A percentile compares a stretch with the other conserved stretches of the same genome.
phyloP scores from a whole-genome alignment of 495 filamentous ascomycete genomes.

The Lasiosphaeris hirsuta region DNA sequence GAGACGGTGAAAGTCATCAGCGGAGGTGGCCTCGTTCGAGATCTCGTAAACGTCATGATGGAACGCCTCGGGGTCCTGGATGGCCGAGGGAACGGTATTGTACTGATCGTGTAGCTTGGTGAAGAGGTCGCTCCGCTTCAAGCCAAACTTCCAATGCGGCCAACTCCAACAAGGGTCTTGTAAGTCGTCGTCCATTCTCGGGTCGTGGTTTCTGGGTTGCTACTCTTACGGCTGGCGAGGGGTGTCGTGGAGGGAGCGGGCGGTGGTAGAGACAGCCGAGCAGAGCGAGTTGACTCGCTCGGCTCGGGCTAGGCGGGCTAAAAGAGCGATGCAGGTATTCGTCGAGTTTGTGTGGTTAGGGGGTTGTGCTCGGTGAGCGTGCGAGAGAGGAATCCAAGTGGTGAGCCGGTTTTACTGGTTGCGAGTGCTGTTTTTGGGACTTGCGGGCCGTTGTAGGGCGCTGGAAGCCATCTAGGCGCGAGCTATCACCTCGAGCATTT shows the following conservation, averaged over 20 bases:
- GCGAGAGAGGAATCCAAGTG: constrained; percentile 26
- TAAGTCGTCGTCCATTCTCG: constrained; percentile 48
- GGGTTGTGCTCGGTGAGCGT: constrained; percentile 4
- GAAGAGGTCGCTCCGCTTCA: constrained; percentile 40
- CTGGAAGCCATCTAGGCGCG: constrained; percentile 36
- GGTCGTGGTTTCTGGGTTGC: neutral
- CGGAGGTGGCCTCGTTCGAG: constrained; percentile 36
- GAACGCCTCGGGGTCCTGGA: constrained; percentile 41
- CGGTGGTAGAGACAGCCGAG: neutral
- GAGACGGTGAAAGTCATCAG: constrained; percentile 46
- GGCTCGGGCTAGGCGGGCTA: too few species aligned
- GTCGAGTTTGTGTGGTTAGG: constrained; percentile 7
- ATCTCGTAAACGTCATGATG: constrained; percentile 46
- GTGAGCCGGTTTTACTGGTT: constrained; percentile 29
- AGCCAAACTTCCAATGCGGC: constrained; percentile 50
- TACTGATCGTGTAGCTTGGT: constrained; percentile 39
- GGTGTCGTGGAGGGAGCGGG: constrained; percentile 3
- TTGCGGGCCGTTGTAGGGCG: constrained; percentile 20
- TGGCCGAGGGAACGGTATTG: constrained; percentile 36
- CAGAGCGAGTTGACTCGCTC: too few species aligned
- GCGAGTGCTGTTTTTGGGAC: constrained; percentile 15
- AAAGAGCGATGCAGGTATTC: neutral
- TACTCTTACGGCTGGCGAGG: neutral
- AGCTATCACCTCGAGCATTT: constrained; percentile 22
- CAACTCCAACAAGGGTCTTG: constrained; percentile 35